phyloP scores from a whole-genome alignment of 805 yeast species.

The Starmerella powellii region DNA sequence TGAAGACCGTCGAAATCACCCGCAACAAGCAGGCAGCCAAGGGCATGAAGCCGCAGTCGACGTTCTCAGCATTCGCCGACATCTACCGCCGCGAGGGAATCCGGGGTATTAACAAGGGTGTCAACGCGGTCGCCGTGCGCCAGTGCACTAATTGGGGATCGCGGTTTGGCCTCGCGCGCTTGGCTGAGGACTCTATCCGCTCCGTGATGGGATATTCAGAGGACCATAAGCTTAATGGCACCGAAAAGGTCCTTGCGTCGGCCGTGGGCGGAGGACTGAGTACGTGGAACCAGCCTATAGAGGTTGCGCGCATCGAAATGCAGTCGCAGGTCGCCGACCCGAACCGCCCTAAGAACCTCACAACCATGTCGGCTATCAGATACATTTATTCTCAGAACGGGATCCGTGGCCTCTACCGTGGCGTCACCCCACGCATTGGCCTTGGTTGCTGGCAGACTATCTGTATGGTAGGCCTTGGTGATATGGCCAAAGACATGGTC shows the following conservation, averaged over 20 bases:
- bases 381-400: slow-evolving; percentile 80
- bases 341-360: slow-evolving; percentile 83
- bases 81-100: slow-evolving; percentile 80
- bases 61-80: slow-evolving; percentile 76
- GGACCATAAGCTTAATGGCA: slow-evolving; percentile 52
- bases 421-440: slow-evolving; percentile 94
- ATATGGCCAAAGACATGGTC: slow-evolving; percentile 67
- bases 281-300: slow-evolving; percentile 99
- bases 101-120: slow-evolving; percentile 92
- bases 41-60: slow-evolving; percentile 61
- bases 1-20: slow-evolving; percentile 98
- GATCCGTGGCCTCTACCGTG: slow-evolving; percentile 80
- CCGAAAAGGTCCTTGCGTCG: slow-evolving; percentile 74
- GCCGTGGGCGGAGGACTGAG: slow-evolving; percentile 93
- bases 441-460: slow-evolving; percentile 97
- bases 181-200: slow-evolving; percentile 79
- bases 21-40: slow-evolving; percentile 60
- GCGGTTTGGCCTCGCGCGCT: slow-evolving; percentile 81
- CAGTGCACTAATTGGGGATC: slow-evolving; percentile 99
- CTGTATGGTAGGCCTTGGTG: slow-evolving; percentile 97
- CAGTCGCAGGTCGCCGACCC: slow-evolving; percentile 91
- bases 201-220: slow-evolving; percentile 37
- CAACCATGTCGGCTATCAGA: slow-evolving; percentile 61
- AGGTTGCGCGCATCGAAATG: slow-evolving; percentile 96
- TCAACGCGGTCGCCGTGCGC: slow-evolving; percentile 96